phyloP scores from a whole-genome alignment of 495 filamentous ascomycete species.

The Tuber microsphaerosporum region DNA sequence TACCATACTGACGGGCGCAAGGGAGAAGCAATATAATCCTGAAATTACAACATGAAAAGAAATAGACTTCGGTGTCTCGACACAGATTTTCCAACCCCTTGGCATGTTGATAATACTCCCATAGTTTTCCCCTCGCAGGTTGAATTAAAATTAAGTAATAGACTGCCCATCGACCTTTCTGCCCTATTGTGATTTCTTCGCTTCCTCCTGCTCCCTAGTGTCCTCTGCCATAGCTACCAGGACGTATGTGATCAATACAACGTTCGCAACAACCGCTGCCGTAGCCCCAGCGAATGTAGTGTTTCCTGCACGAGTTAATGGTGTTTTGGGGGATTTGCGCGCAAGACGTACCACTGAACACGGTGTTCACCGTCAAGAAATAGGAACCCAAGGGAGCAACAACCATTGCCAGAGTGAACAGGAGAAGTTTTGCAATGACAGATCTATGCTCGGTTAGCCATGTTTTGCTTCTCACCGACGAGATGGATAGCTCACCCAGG shows the following conservation, averaged over 20 bases:
- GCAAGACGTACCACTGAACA: conserved; percentile 65
- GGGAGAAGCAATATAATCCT: not conserved
- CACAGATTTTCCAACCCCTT: not conserved
- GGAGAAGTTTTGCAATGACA: conserved; percentile 82
- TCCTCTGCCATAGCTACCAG: conserved; percentile 89
- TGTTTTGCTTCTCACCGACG: not conserved
- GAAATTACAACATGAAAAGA: not conserved
- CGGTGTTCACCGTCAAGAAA: conserved; percentile 65
- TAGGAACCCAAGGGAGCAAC: conserved; percentile 76
- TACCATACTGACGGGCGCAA: not conserved
- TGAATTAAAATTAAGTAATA: conserved; percentile 2
- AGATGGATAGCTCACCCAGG: conserved; percentile 54
- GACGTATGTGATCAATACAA: conserved; percentile 83
- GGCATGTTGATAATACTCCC: not conserved
- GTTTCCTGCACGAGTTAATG: conserved; percentile 56
- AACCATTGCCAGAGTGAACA: conserved; percentile 88
- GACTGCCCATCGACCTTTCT: not conserved
- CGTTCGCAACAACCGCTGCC: conserved; percentile 84
- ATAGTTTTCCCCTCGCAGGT: not conserved
- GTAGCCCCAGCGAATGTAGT: conserved; percentile 74
- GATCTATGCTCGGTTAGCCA: conserved; percentile 50
- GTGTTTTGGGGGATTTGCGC: conserved; percentile 13
- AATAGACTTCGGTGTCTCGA: not conserved
- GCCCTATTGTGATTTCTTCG: conserved; percentile 49
- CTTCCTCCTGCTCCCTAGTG: conserved; percentile 53